Conservation (phyloP, 768 basidiomycete genomes). For the Hortiboletus campestris region DNA sequence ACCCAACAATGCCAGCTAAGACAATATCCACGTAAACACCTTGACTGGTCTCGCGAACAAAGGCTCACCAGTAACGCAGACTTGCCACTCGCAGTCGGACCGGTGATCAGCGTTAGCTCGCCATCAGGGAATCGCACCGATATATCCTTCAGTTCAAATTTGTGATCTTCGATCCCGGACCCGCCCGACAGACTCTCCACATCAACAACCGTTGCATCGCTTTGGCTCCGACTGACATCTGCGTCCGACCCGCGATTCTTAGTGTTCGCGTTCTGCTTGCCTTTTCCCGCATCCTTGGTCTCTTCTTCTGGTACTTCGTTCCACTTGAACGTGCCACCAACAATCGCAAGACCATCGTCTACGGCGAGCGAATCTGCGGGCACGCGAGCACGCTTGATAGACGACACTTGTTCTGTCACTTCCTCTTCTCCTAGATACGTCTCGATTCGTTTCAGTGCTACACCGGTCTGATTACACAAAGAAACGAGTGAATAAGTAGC, state of each 20-base stretch:
- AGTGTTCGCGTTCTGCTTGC: conserved; percentile 15
- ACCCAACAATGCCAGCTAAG: conserved; percentile 36
- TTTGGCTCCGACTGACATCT: not conserved
- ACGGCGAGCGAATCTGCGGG: conserved; percentile 23
- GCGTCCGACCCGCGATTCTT: not conserved
- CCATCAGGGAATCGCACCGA: conserved; percentile 47
- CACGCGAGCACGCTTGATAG: conserved; percentile 42
- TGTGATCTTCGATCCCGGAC: conserved; percentile 26
- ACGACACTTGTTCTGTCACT: conserved; percentile 57
- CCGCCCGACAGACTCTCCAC: conserved; percentile 11
- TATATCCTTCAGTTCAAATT: conserved; percentile 44
- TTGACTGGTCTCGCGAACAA: not conserved
- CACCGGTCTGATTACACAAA: conserved; percentile 41
- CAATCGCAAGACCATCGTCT: conserved; percentile 45
- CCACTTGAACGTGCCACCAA: conserved; percentile 56
- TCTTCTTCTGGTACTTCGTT: conserved; percentile 42
- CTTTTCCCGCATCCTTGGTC: conserved; percentile 21
- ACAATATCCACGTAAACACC: not conserved
- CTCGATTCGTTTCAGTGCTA: conserved; percentile 59
- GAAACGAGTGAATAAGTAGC: not conserved
- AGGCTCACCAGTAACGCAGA: conserved; percentile 41
- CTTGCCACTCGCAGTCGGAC: conserved; percentile 51
- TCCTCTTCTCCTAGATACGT: conserved; percentile 62
- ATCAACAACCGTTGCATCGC: conserved; percentile 16
- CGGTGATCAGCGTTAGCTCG: conserved; percentile 45